Evolutionary conservation across 148 eudicot genomes (phyloP).

Genomic region (Vaccinium corymbosum): DNA sequence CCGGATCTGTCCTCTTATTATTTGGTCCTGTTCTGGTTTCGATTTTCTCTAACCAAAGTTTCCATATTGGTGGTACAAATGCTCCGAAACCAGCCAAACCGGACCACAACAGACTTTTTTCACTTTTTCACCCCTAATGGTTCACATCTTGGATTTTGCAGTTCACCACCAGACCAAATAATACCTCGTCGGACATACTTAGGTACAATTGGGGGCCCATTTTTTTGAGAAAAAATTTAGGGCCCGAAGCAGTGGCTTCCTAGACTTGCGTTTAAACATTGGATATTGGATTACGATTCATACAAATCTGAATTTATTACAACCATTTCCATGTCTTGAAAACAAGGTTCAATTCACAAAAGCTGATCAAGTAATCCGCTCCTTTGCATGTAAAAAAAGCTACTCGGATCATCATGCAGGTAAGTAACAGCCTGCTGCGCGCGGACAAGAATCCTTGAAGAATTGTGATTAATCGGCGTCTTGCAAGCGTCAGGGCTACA

Average conservation of each 20-base stretch:
- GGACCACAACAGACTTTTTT: neutral
- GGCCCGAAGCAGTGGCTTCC: neutral
- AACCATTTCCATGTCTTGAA: neutral
- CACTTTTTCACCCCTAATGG: neutral
- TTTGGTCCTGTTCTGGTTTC: neutral
- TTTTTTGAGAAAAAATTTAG: neutral
- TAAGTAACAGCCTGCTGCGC: slow-evolving; percentile 25
- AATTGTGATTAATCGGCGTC: slow-evolving; percentile 23
- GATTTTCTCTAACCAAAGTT: neutral
- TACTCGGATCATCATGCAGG: slow-evolving; percentile 30
- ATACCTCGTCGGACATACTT: neutral
- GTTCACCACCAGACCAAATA: neutral
- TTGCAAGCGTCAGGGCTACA: slow-evolving; percentile 30
- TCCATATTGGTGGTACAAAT: neutral
- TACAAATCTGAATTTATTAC: neutral
- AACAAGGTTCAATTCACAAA: slow-evolving; percentile 15
- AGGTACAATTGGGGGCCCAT: neutral
- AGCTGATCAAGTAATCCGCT: slow-evolving; percentile 31
- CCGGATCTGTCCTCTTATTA: neutral
- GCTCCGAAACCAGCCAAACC: neutral
- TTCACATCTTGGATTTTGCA: neutral
- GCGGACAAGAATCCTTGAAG: slow-evolving; percentile 33
- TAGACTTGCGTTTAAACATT: too few species aligned
- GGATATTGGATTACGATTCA: neutral
- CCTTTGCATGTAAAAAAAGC: slow-evolving; percentile 29